A percentile compares a stretch with the other conserved stretches of the same genome.
Conservation (phyloP, 164 flowering plant species). For the Vitis rupestris region DNA sequence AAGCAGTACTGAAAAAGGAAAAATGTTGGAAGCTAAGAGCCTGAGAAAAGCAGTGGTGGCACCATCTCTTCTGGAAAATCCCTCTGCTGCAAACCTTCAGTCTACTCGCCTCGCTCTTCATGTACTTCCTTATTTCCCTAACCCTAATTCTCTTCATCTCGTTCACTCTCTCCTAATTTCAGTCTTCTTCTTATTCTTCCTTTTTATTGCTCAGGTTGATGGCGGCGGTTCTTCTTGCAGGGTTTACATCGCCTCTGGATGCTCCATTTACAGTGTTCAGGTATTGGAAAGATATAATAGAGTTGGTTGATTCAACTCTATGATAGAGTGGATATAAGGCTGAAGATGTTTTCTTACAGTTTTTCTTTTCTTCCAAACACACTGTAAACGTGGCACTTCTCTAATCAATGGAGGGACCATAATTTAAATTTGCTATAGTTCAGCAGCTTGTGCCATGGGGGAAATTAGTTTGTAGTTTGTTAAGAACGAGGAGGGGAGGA, state of each 20-base stretch:
- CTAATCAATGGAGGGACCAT: no score
- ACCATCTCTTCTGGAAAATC: conserved; percentile 38
- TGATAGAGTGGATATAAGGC: no score
- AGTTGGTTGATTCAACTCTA: not conserved
- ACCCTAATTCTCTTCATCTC: not conserved
- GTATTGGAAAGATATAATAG: conserved; percentile 15
- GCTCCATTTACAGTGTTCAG: conserved; percentile 52
- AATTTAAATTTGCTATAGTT: no score
- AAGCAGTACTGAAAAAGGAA: not conserved
- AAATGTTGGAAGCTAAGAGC: conserved; percentile 51
- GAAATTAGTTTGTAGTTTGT: no score
- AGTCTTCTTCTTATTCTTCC: not conserved
- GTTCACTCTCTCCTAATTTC: conserved; percentile 8
- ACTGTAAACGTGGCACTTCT: no score
- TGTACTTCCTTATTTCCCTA: conserved; percentile 22
- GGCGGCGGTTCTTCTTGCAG: conserved; percentile 43
- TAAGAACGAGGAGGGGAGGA: no score
- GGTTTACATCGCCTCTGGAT: conserved; percentile 74
- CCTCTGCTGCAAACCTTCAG: conserved; percentile 61
- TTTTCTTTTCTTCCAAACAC: no score
- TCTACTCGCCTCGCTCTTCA: conserved; percentile 66
- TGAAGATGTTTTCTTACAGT: no score
- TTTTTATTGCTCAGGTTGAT: conserved; percentile 34
- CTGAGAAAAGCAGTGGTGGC: conserved; percentile 51
- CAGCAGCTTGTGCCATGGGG: no score